These are phyloP conservation scores for Sanghuangporus baumii DNA, from an alignment of 1,284 basidiomycete species.

Conservation along the genomic window DNA sequence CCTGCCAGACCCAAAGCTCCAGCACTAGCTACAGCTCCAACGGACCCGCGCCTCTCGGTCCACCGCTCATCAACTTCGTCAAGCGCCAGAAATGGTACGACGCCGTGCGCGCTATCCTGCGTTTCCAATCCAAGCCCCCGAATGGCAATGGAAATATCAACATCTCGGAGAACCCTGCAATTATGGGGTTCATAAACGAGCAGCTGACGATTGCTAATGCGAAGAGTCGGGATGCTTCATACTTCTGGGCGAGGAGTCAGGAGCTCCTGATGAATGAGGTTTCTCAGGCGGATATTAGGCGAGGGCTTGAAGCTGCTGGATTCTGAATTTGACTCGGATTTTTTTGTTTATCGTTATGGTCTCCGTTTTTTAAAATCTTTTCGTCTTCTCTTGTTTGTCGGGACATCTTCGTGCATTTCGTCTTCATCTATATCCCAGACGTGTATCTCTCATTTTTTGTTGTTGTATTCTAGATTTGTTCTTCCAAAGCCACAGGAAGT, in stretches of 20 bases:
- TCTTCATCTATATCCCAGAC: neutral
- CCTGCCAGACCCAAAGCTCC: neutral
- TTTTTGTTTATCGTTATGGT: neutral
- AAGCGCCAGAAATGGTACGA: slow-evolving; percentile 56
- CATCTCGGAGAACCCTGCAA: slow-evolving; percentile 41
- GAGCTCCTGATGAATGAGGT: slow-evolving; percentile 54
- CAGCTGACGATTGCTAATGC: slow-evolving; percentile 37
- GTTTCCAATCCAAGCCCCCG: slow-evolving; percentile 52
- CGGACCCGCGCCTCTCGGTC: neutral
- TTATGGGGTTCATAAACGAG: slow-evolving; percentile 41
- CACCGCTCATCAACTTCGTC: slow-evolving; percentile 42
- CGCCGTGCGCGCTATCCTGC: slow-evolving; percentile 49
- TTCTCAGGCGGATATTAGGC: slow-evolving; percentile 55
- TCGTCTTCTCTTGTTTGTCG: neutral
- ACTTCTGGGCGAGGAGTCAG: slow-evolving; percentile 53
- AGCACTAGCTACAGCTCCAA: slow-evolving; percentile 7
- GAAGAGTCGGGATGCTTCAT: slow-evolving; percentile 37
- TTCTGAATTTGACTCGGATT: slow-evolving; percentile 32
- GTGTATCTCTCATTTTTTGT: neutral
- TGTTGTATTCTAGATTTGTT: neutral
- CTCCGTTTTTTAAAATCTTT: neutral
- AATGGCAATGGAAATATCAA: slow-evolving; percentile 3
- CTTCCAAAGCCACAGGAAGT: neutral
- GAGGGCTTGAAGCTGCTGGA: slow-evolving; percentile 54
- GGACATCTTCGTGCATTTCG: neutral